These are phyloP conservation scores for Ceratocystis colombiana DNA, from an alignment of 2,329 filamentous ascomycete genomes.

Conservation along the genomic window DNA sequence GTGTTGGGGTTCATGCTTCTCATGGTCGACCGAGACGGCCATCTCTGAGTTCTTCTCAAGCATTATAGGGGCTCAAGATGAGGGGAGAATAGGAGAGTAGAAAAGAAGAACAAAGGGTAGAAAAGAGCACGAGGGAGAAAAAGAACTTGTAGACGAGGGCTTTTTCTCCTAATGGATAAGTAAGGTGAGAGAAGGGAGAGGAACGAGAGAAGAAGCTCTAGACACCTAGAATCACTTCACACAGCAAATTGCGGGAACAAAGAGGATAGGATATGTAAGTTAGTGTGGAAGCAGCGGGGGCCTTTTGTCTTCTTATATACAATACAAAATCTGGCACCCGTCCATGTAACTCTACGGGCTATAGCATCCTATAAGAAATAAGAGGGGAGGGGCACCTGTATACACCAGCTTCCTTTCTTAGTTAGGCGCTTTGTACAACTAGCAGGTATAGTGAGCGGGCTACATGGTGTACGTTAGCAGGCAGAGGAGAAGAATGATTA, in stretches of 20 bases:
- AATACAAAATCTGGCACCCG: not conserved
- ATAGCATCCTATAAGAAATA: not conserved
- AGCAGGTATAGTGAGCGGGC: not conserved
- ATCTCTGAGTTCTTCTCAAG: not conserved
- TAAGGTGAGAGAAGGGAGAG: not conserved
- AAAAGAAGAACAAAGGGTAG: not conserved
- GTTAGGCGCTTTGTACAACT: not conserved
- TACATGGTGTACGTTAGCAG: not conserved
- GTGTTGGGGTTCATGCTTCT: constrained; percentile 19
- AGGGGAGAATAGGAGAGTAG: not conserved
- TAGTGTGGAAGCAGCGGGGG: not conserved
- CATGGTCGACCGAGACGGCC: constrained; percentile 20
- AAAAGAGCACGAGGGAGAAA: not conserved
- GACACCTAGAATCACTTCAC: not conserved
- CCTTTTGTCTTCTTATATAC: constrained; percentile 18
- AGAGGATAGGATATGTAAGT: not conserved
- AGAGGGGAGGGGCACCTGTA: not conserved
- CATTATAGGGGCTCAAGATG: not conserved
- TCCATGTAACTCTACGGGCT: constrained; percentile 12
- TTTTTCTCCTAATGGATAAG: not conserved
- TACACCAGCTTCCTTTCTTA: not conserved
- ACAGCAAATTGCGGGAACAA: not conserved
- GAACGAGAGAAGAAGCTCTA: not conserved
- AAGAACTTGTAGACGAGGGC: not conserved
- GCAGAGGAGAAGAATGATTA: not conserved